Percentiles rank a stretch among this genome's conserved stretches.
Conservation (phyloP, 805 yeast species). For the Brettanomyces custersianus region DNA sequence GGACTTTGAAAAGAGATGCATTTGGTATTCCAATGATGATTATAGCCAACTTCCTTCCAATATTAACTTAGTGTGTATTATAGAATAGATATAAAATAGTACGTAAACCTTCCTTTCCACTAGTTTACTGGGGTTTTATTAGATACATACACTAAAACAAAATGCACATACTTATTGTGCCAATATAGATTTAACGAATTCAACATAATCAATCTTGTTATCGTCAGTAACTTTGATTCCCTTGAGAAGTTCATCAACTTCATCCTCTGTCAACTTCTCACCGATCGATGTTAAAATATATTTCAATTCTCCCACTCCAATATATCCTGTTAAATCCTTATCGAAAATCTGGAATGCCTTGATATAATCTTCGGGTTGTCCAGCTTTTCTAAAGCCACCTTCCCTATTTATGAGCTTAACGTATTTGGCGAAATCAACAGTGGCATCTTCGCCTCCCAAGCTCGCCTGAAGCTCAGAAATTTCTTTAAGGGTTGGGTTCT, state of each 20-base stretch:
- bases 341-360: slow-evolving; percentile 97
- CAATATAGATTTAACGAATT: slow-evolving; percentile 86
- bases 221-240: slow-evolving; percentile 92
- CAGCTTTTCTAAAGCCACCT: slow-evolving; percentile 79
- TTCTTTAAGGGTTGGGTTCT: slow-evolving; percentile 93
- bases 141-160: not conserved
- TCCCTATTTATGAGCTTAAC: slow-evolving; percentile 74
- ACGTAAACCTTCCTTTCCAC: no score
- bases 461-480: slow-evolving; percentile 48
- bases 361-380: slow-evolving; percentile 87
- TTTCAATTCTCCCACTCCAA: slow-evolving; percentile 94
- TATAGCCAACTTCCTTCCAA: slow-evolving; percentile 86
- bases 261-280: slow-evolving; percentile 81
- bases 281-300: slow-evolving; percentile 94
- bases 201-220: slow-evolving; percentile 90
- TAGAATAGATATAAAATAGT: not conserved
- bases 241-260: slow-evolving; percentile 91
- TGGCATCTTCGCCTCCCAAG: slow-evolving; percentile 16
- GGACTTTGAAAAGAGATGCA: slow-evolving; percentile 92
- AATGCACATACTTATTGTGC: slow-evolving; percentile 83
- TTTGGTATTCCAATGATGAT: slow-evolving; percentile 98
- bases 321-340: slow-evolving; percentile 90
- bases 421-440: slow-evolving; percentile 69
- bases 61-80: slow-evolving; percentile 29
- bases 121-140: not conserved